These are phyloP conservation scores for Breynia disticha DNA, from an alignment of 441 rosid genomes.

Conservation along the genomic window DNA sequence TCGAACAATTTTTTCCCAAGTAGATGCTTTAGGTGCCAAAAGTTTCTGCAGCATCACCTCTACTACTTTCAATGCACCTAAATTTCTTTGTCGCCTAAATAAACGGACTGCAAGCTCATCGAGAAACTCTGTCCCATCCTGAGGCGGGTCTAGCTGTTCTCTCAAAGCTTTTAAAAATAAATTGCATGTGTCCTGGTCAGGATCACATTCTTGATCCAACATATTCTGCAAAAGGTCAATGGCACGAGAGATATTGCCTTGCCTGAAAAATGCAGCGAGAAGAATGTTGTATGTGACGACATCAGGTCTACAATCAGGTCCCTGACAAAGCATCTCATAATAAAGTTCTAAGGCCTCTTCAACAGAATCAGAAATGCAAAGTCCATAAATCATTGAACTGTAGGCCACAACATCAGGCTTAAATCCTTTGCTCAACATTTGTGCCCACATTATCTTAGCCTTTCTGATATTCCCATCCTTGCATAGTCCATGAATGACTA, in stretches of 20 bases:
- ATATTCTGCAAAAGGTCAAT: conserved; percentile 70
- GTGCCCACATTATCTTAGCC: conserved; percentile 68
- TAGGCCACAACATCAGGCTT: conserved; percentile 79
- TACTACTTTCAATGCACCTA: conserved; percentile 61
- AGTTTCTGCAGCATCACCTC: conserved; percentile 65
- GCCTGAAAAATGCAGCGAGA: conserved; percentile 58
- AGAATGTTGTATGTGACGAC: conserved; percentile 80
- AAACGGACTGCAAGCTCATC: conserved; percentile 67
- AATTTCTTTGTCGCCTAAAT: conserved; percentile 47
- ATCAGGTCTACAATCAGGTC: conserved; percentile 66
- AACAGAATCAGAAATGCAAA: conserved; percentile 43
- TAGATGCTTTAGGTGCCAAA: conserved; percentile 47
- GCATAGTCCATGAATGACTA: conserved; percentile 70
- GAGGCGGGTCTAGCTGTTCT: conserved; percentile 63
- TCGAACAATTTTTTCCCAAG: conserved; percentile 61
- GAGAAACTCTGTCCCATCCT: conserved; percentile 60
- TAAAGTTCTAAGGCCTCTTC: conserved; percentile 65
- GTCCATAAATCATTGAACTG: conserved; percentile 70
- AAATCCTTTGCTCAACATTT: conserved; percentile 60
- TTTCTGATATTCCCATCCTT: conserved; percentile 51
- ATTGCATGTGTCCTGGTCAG: conserved; percentile 73
- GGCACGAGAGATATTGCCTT: conserved; percentile 48
- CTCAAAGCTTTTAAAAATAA: conserved; percentile 51
- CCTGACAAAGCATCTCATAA: conserved; percentile 82
- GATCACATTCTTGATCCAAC: conserved; percentile 66